phyloP scores from a whole-genome alignment of 2,329 filamentous ascomycete species.

The Ophiostoma fasciatum region DNA sequence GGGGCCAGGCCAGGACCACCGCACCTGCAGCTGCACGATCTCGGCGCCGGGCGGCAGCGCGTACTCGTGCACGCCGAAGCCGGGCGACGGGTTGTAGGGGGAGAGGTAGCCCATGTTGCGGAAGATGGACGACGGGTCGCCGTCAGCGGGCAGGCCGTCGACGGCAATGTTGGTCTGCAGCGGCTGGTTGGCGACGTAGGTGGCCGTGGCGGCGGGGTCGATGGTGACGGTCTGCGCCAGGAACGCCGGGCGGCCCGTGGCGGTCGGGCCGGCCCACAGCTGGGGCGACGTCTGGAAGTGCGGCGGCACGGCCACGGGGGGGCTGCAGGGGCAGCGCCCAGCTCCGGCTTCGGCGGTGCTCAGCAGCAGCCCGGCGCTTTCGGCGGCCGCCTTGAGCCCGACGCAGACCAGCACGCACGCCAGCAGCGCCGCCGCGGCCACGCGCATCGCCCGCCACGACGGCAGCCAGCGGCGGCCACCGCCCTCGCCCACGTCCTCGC shows the following conservation, averaged over 20 bases:
- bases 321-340: too few relatives aligned
- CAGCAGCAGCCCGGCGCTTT: background rate
- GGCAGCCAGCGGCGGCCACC: background rate
- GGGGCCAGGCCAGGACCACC: constrained; percentile 3
- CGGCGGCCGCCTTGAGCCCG: background rate
- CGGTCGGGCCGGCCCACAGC: constrained; percentile 48
- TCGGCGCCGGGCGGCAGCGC: constrained; percentile 50
- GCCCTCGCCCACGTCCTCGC: background rate
- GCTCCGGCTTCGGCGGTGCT: too few relatives aligned
- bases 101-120: constrained; percentile 53
- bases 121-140: constrained; percentile 54
- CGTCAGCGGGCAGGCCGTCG: constrained; percentile 35
- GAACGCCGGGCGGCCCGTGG: constrained; percentile 56
- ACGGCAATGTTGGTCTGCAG: constrained; percentile 59
- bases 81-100: constrained; percentile 56
- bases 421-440: background rate
- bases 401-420: background rate
- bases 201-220: constrained; percentile 43
- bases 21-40: constrained; percentile 47
- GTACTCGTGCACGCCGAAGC: constrained; percentile 62
- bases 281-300: constrained; percentile 49
- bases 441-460: background rate
- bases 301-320: constrained; percentile 30
- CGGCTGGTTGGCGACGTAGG: constrained; percentile 54
- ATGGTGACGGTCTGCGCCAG: constrained; percentile 56